These are phyloP conservation scores for Primulina eburnea DNA, from an alignment of 257 asterid genomes.

Conservation along the genomic window DNA sequence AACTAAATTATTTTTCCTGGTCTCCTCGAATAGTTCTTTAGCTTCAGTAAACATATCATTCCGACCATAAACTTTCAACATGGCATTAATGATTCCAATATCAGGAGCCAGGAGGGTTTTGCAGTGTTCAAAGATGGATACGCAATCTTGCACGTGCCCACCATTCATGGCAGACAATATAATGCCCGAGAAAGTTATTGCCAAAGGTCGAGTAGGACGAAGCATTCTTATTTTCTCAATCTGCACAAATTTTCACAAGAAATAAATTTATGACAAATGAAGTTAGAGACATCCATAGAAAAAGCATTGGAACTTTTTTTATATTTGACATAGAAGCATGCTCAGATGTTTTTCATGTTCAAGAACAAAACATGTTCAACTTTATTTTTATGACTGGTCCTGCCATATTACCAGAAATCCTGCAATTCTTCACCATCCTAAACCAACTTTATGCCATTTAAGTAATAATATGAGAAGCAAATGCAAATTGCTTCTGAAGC, in stretches of 20 bases:
- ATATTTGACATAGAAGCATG: conserved; percentile 1
- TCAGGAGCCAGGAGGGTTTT: conserved; percentile 52
- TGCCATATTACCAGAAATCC: conserved; percentile 2
- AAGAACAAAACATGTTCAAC: neutral
- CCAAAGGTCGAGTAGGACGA: conserved; percentile 53
- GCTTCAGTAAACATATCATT: conserved; percentile 83
- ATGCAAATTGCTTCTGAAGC: conserved; percentile 18
- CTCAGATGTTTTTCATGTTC: neutral
- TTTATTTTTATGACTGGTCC: neutral
- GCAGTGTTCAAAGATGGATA: conserved; percentile 63
- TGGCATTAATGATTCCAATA: conserved; percentile 73
- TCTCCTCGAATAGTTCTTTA: conserved; percentile 74
- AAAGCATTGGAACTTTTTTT: neutral
- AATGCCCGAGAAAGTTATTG: conserved; percentile 82
- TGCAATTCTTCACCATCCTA: conserved; percentile 13
- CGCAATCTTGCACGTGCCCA: conserved; percentile 65
- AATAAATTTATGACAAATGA: neutral
- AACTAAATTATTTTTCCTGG: conserved; percentile 33
- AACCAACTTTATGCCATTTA: neutral
- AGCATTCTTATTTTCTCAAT: conserved; percentile 59
- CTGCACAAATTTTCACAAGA: conserved; percentile 38
- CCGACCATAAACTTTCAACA: conserved; percentile 70
- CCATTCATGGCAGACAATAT: conserved; percentile 77
- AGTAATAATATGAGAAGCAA: neutral
- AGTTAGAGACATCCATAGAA: conserved; percentile 1